Conservation (phyloP, 2,329 filamentous ascomycete species). For the Monilinia laxa region DNA sequence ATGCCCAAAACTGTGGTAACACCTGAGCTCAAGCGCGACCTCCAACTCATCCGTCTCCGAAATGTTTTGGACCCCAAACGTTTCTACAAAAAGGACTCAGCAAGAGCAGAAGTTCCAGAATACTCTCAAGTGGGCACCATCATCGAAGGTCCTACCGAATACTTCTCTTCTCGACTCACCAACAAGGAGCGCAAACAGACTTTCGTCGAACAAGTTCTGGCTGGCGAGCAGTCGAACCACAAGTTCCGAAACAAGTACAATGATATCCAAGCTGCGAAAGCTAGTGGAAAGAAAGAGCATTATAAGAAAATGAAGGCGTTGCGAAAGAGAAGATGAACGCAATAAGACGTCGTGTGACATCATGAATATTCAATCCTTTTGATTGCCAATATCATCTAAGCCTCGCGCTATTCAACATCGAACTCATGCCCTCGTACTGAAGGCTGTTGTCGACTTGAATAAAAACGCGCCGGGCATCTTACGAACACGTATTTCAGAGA, state of each 20-base stretch:
- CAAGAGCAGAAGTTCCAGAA: slow-evolving; percentile 67
- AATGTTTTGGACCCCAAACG: slow-evolving; percentile 84
- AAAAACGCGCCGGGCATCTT: not conserved
- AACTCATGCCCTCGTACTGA: not conserved
- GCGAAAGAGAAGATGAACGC: slow-evolving; percentile 29
- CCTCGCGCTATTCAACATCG: not conserved
- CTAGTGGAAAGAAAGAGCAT: slow-evolving; percentile 82
- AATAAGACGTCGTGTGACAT: slow-evolving; percentile 4
- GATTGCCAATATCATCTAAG: not conserved
- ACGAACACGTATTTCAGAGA: not conserved
- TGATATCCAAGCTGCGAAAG: slow-evolving; percentile 78
- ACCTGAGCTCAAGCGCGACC: slow-evolving; percentile 80
- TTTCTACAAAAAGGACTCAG: slow-evolving; percentile 61
- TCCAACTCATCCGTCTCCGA: slow-evolving; percentile 87
- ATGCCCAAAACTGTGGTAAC: slow-evolving; percentile 82
- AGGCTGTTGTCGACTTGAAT: not conserved
- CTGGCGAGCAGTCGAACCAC: slow-evolving; percentile 60
- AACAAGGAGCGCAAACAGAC: slow-evolving; percentile 87
- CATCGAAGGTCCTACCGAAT: slow-evolving; percentile 85
- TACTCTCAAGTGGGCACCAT: slow-evolving; percentile 86
- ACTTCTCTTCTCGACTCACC: slow-evolving; percentile 73
- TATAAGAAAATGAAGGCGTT: slow-evolving; percentile 74
- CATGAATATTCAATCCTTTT: not conserved
- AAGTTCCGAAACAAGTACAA: slow-evolving; percentile 87
- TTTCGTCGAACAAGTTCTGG: slow-evolving; percentile 80